These are phyloP conservation scores for Stentor coeruleus DNA, from an alignment of 73 alveolate species.

Conservation along the genomic window DNA sequence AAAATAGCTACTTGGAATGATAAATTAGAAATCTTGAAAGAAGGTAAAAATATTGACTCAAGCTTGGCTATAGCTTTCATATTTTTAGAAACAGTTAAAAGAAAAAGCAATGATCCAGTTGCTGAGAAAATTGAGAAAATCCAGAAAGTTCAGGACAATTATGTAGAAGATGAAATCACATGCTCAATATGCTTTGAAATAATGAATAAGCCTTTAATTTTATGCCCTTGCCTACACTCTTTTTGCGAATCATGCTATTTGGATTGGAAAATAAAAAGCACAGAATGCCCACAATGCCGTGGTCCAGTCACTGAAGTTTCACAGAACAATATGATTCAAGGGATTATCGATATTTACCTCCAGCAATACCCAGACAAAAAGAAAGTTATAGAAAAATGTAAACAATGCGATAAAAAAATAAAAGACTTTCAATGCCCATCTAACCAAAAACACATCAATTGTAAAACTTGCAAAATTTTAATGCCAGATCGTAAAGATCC, in stretches of 20 bases:
- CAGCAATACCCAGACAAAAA: constrained; percentile 30
- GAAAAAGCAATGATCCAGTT: background rate
- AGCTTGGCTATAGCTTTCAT: background rate
- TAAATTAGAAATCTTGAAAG: background rate
- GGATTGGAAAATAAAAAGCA: constrained; percentile 41
- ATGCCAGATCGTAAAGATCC: constrained; percentile 32
- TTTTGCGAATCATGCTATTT: constrained; percentile 69
- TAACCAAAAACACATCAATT: constrained; percentile 27
- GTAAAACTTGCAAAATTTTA: constrained; percentile 28
- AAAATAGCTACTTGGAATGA: background rate
- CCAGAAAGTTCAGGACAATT: background rate
- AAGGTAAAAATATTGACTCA: background rate
- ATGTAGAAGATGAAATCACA: constrained; percentile 37
- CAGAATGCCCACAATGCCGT: constrained; percentile 64
- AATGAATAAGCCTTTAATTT: constrained; percentile 56
- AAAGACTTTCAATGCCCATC: constrained; percentile 35
- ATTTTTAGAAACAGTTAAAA: constrained; percentile 19
- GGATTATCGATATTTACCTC: constrained; percentile 32
- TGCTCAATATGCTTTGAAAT: constrained; percentile 58
- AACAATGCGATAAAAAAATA: background rate
- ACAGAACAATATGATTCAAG: constrained; percentile 43
- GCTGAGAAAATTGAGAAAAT: background rate
- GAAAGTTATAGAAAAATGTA: constrained; percentile 34
- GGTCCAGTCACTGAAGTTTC: constrained; percentile 39
- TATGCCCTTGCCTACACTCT: constrained; percentile 66